A percentile compares a stretch with the other conserved stretches of the same genome.
phyloP scores from a whole-genome alignment of 78 protist species.

The Creolimax fragrantissima region DNA sequence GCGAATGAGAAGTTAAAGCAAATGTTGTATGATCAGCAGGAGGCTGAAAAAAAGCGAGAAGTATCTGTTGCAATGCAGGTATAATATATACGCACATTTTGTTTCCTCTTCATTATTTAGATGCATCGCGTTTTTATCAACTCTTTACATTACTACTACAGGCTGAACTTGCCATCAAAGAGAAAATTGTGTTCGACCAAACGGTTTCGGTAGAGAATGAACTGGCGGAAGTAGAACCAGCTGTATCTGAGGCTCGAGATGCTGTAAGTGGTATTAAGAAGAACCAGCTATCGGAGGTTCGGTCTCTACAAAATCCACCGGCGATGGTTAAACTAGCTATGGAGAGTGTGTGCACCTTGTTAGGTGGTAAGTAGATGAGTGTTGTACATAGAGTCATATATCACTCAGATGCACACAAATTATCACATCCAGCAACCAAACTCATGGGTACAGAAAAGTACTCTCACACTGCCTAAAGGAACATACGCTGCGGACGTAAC shows the following conservation, averaged over 20 bases:
- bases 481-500: no score
- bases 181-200: background rate
- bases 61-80: conserved; percentile 44
- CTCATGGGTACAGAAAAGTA: no score
- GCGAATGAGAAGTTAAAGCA: conserved; percentile 74
- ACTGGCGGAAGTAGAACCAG: conserved; percentile 75
- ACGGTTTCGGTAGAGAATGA: conserved; percentile 50
- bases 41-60: conserved; percentile 54
- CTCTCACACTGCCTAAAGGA: no score
- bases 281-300: conserved; percentile 61
- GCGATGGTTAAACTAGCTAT: conserved; percentile 59
- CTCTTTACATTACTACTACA: no score
- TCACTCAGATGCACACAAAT: no score
- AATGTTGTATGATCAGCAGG: conserved; percentile 59
- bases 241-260: conserved; percentile 61
- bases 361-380: conserved; percentile 34
- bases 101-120: no score
- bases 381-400: background rate
- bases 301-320: conserved; percentile 75
- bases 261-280: conserved; percentile 66
- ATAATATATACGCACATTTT: conserved; percentile 49
- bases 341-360: conserved; percentile 65
- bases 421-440: no score
- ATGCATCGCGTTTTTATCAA: no score
- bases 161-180: background rate